Evolutionary conservation across 306 rosid species (phyloP), one percentile per base, ranked within the genome.

Genomic region (Fragaria ananassa): DNA sequence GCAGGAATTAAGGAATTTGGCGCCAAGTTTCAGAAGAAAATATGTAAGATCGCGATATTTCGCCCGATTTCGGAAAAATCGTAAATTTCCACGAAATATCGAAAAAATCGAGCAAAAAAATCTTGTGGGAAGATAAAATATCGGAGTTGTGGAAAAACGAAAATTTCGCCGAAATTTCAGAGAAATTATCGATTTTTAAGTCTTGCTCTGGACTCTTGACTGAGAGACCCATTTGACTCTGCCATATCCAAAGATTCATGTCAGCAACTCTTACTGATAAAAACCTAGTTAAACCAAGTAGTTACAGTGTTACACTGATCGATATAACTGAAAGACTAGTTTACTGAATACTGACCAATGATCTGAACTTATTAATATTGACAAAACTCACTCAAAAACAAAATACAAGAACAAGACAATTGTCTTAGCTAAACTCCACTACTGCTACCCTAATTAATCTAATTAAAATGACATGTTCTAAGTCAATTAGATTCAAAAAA

Each of bases 401-500:
- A 71, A 27, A 15, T 10, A 5, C 42, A 63, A 21, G 10, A 27
- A 45, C 27, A 34, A 60, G 56, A 60, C 70, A 45, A 60, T 44
- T 17, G 19, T 25, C 19, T 34, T 27, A 42, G 57, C 69, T 41
- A 74, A 44, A 42, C 45, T 15, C 34, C 68, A 57, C 56, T 42
- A 57, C 56, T 42, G 44, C 27, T 25, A 23, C 57, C 31, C 70
- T 10, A 42, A 23, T 42, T 57, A 25, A 57, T 25, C 61, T 57
- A 73, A 58, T 25, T 7, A 56, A 23, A 4, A 17, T 35, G 77
- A 8, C 29, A 47, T 73, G 11, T 57, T 29, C 41, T 64, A 35
- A 3, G 41, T 64, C 45, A 35, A 64, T 44, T 74, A 17, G 77
- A 74, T 44, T 74, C 57, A 58, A 41, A 74, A 41, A 74, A 39